Evolutionary conservation across 1,284 basidiomycete genomes (phyloP), one percentile per base, ranked within the genome.

Genomic region (Mycosarcoma mackinlayi): DNA sequence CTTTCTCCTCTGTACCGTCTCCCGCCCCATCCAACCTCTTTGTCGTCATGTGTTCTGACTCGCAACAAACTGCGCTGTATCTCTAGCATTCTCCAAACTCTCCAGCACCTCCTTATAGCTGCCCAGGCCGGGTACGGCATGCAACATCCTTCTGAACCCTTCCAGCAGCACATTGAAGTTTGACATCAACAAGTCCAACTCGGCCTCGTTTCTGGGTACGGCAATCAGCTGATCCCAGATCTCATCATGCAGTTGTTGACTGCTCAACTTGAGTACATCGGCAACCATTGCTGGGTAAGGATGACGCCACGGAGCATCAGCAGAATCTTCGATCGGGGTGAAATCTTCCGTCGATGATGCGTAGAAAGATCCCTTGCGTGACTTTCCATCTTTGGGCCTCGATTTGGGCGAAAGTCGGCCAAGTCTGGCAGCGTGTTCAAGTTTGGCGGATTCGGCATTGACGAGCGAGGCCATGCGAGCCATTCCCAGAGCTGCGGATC

Each of bases 271-370:
- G 18, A 73, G 30, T 4, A 51, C 50, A 23, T 73, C 70, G 3
- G 70, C 70, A 3, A 65, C 60, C 54, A 73, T 64, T 3, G 62
- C 54, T 5, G 70, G 70, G 37, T 73, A 73, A 0, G 70, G 70
- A 31, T 73, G 70, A 0, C 65, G 25, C 70, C 70, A 73, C 11
- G 70, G 70, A 3, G 69, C 69, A 16, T 62, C 57, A 10, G 56
- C 56, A 1, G 56, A 60, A 11, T 67, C 69, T 37, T 72, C 69
- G 41, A 72, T 66, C 0, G 62, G 68, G 4, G 49, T 66, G 30
- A 46, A 55, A 19, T 53, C 46, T 11, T 25, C 14, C 1, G 21
- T 3, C 1, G 40, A 6, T 0, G 50, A n/a, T 0, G 56, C 52
- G 46, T 70, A 70, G 37, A 64, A 60, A 24, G 23, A 24, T 5